phyloP scores from a whole-genome alignment of 2,329 filamentous ascomycete species.

The Aspergillus neoniger region DNA sequence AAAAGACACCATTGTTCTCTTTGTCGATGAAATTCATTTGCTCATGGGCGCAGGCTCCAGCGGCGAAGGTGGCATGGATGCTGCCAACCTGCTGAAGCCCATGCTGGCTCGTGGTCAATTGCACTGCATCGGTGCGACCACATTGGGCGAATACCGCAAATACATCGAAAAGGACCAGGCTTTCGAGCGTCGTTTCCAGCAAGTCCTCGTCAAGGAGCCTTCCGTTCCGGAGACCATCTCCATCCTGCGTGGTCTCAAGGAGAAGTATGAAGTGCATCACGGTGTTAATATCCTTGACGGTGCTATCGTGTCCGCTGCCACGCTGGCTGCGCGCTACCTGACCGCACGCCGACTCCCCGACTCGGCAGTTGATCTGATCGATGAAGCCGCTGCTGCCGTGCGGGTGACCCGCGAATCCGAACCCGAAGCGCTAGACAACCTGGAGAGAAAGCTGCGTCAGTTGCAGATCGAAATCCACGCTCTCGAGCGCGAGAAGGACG shows the following conservation, averaged over 20 bases:
- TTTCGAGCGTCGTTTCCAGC: slow-evolving; percentile 97
- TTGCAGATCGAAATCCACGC: slow-evolving; percentile 97
- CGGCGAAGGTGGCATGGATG: slow-evolving; percentile 97
- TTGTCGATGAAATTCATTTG: slow-evolving; percentile 97
- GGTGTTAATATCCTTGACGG: slow-evolving; percentile 95
- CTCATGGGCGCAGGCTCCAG: slow-evolving; percentile 96
- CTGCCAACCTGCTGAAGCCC: slow-evolving; percentile 94
- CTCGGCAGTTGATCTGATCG: slow-evolving; percentile 93
- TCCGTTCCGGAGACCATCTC: slow-evolving; percentile 87
- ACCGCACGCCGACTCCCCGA: slow-evolving; percentile 89
- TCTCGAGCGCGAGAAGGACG: slow-evolving; percentile 88
- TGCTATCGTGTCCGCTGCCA: slow-evolving; percentile 89
- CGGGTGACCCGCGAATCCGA: slow-evolving; percentile 94
- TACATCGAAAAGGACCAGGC: slow-evolving; percentile 99
- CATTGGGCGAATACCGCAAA: slow-evolving; percentile 91
- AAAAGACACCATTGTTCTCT: slow-evolving; percentile 95
- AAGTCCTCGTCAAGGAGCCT: slow-evolving; percentile 95
- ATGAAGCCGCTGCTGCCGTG: slow-evolving; percentile 96
- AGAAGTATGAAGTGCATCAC: slow-evolving; percentile 97
- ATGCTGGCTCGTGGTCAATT: slow-evolving; percentile 96
- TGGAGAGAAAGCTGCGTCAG: slow-evolving; percentile 87
- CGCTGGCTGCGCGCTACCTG: slow-evolving; percentile 87
- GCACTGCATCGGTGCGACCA: slow-evolving; percentile 97
- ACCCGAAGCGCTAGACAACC: slow-evolving; percentile 89
- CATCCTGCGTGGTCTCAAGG: slow-evolving; percentile 96